Percentiles rank a stretch among this genome's conserved stretches.
phyloP scores from a whole-genome alignment of 768 basidiomycete species.

The Lactarius hengduanensis region DNA sequence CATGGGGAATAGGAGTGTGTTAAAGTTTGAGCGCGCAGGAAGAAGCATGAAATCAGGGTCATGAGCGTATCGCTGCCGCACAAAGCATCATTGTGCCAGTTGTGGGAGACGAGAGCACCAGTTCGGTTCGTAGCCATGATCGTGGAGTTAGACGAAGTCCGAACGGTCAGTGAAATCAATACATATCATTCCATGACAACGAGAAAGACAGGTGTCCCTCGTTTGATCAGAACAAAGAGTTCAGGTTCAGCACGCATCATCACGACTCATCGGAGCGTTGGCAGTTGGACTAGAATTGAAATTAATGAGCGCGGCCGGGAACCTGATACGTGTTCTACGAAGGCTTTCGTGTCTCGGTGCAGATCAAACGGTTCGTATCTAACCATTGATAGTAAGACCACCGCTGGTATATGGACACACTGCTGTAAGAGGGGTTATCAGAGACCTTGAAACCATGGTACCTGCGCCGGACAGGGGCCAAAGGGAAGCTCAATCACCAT shows the following conservation, averaged over 20 bases:
- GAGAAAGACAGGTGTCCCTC: neutral
- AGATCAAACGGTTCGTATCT: conserved; percentile 3
- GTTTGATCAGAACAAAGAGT: neutral
- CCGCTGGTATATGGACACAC: neutral
- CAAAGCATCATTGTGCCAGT: neutral
- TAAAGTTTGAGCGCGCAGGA: conserved; percentile 14
- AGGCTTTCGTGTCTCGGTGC: neutral
- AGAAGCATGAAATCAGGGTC: conserved; percentile 6
- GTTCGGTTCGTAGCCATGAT: conserved; percentile 20
- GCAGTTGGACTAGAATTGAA: conserved; percentile 3
- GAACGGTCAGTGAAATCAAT: conserved; percentile 8
- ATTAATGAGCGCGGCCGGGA: conserved; percentile 5
- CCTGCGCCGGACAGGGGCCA: conserved; percentile 1
- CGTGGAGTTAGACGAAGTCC: neutral
- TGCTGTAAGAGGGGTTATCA: neutral
- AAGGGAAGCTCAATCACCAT: neutral
- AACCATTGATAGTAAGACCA: conserved; percentile 17
- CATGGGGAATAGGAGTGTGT: neutral
- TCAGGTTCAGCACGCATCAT: conserved; percentile 1
- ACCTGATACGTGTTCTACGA: conserved; percentile 6
- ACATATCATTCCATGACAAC: conserved; percentile 9
- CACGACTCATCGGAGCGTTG: neutral
- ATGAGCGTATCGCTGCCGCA: conserved; percentile 5
- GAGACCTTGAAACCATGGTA: conserved; percentile 2
- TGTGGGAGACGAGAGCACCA: neutral